Conservation (phyloP, 768 basidiomycete species). For the Pleurotus salmoneostramineus region DNA sequence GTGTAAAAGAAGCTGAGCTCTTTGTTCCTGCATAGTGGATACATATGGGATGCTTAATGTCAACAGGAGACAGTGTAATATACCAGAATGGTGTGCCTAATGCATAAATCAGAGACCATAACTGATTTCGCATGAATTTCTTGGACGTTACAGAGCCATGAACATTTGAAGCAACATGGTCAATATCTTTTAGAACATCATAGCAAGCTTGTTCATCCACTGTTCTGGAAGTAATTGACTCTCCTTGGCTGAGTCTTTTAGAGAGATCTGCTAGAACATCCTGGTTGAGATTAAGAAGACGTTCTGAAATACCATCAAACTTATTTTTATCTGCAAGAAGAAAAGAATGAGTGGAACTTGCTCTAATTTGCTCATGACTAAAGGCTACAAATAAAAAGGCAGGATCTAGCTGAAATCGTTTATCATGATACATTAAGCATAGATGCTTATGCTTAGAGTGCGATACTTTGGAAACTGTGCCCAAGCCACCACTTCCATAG, state of each 20-base stretch:
- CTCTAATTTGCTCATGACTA: conserved; percentile 25
- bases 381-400: conserved; percentile 22
- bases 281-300: no score
- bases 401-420: conserved; percentile 22
- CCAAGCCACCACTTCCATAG: conserved; percentile 30
- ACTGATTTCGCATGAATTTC: background rate
- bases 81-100: conserved; percentile 17
- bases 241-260: conserved; percentile 18
- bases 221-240: conserved; percentile 20
- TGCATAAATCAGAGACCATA: conserved; percentile 14
- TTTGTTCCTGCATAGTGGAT: conserved; percentile 18
- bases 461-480: conserved; percentile 11
- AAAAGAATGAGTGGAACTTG: conserved; percentile 18
- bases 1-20: conserved; percentile 6
- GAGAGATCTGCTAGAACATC: conserved; percentile 12
- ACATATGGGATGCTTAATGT: conserved; percentile 10
- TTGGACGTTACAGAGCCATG: conserved; percentile 16
- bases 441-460: conserved; percentile 19
- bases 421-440: conserved; percentile 27
- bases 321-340: conserved; percentile 19
- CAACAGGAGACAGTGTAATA: background rate
- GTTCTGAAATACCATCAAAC: conserved; percentile 21
- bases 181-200: conserved; percentile 25
- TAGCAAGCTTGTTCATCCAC: conserved; percentile 31
- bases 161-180: conserved; percentile 27